Base-by-base conservation (phyloP, 2,329 filamentous ascomycete genomes). In the Colletotrichum tamarilloi region DNA sequence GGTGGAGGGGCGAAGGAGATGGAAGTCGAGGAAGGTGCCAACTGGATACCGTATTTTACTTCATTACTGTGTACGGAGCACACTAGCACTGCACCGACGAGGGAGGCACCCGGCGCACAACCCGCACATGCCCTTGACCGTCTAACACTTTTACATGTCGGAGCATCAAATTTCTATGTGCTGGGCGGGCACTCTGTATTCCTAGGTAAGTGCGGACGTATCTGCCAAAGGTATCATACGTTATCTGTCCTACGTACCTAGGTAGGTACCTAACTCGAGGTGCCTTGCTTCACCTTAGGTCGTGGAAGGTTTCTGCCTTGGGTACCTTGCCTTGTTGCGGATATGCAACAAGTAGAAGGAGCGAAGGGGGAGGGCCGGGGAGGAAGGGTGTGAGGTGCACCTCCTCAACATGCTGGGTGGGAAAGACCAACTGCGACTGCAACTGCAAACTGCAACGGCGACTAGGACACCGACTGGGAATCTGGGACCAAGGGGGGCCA, bases 361-460 rank as follows among this genome's bases (percentile, higher is more conserved):
- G 16, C 24, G 11, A 22, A 53, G 16, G 56, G 22, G 24, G 49
- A 67, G 24, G 59, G 19, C 42, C 42, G 56, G 42, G 26, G 60
- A 24, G 14, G 9, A 52, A 58, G 52, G 35, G 67, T 35, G 32
- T 35, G 32, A 35, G 63, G 35, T 57, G 56, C 46, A 32, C 14
- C 12, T 35, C 19, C 53, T 49, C 22, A 22, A n/a, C 42, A 49
- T 60, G 68, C 8, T 67, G 26, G 9, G 63, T 28, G 68, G 63
- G 64, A 62, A 71, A 67, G 49, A 71, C 8, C 16, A 49, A 42
- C 38, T 42, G 16, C 38, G 38, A 42, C 59, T 62, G 59, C 59
- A 62, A 46, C 87, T 0, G 88, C 87, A 11, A 9, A 89, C 87
- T 2, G 87, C 85, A 2, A 86, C 84, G 1, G 69, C 35, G 26